Percentiles rank a stretch among this genome's conserved stretches.
Conservation (phyloP, 169 alveolate species). For the Plasmodium blacklocki region DNA sequence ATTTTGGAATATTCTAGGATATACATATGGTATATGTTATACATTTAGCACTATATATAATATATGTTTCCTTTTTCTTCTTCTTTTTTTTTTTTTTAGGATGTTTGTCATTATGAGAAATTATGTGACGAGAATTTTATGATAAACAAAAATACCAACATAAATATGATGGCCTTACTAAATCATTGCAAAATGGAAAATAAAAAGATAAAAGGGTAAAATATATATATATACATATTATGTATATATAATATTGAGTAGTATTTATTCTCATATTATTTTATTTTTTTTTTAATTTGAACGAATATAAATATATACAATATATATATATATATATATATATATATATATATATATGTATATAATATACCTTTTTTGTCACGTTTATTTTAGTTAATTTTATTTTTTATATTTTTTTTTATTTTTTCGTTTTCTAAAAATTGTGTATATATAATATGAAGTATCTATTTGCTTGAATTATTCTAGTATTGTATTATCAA, state of each 20-base stretch:
- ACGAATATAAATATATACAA: no score
- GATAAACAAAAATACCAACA: conserved; percentile 34
- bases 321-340: no score
- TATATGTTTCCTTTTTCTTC: neutral
- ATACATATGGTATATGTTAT: neutral
- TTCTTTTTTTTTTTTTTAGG: conserved; percentile 20
- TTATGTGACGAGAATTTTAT: conserved; percentile 51
- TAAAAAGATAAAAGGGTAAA: neutral
- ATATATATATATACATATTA: conserved; percentile 2
- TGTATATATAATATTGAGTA: neutral
- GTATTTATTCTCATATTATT: no score
- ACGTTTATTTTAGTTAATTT: no score
- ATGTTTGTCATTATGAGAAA: conserved; percentile 53
- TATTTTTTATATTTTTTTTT: no score
- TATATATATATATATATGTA: no score
- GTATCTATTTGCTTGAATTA: no score
- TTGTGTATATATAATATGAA: no score
- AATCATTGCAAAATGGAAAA: conserved; percentile 10
- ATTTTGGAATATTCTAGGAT: neutral
- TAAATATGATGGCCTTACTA: conserved; percentile 35
- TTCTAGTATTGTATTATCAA: no score
- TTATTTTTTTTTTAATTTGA: neutral
- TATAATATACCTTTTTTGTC: no score
- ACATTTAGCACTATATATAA: neutral
- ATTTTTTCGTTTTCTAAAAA: no score